These are phyloP conservation scores for Buxus sempervirens DNA, from an alignment of 164 flowering plant species.

Conservation along the genomic window DNA sequence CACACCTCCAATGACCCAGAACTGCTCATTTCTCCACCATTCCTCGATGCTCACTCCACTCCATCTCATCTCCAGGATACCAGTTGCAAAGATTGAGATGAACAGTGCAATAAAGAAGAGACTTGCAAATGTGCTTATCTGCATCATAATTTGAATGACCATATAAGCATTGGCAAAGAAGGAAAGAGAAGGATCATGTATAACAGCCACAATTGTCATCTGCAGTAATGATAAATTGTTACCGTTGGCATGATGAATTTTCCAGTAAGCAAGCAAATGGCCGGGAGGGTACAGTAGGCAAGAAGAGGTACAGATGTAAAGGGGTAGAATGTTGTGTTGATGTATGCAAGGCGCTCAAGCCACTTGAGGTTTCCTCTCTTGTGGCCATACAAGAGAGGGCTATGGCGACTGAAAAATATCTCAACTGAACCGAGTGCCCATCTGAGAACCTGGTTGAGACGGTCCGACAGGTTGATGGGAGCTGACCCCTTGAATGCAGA, in stretches of 20 bases:
- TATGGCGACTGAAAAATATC: slow-evolving; percentile 85
- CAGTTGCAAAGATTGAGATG: slow-evolving; percentile 74
- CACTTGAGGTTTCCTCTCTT: slow-evolving; percentile 83
- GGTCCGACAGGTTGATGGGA: slow-evolving; percentile 84
- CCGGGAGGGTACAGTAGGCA: slow-evolving; percentile 85
- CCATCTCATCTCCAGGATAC: slow-evolving; percentile 85
- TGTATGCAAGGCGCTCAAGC: slow-evolving; percentile 77
- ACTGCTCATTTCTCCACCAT: slow-evolving; percentile 94
- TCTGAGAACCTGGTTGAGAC: slow-evolving; percentile 91
- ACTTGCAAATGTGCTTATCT: slow-evolving; percentile 90
- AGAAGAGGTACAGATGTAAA: slow-evolving; percentile 83
- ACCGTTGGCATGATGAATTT: slow-evolving; percentile 95
- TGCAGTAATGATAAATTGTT: slow-evolving; percentile 6
- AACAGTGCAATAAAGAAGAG: slow-evolving; percentile 74
- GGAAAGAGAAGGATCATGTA: not conserved
- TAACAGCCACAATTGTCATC: no score
- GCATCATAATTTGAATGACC: slow-evolving; percentile 12
- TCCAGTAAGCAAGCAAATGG: slow-evolving; percentile 87
- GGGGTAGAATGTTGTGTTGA: slow-evolving; percentile 90
- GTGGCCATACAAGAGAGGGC: slow-evolving; percentile 77
- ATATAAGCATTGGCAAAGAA: no score
- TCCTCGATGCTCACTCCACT: slow-evolving; percentile 90
- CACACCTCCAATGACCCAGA: slow-evolving; percentile 91
- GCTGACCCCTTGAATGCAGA: slow-evolving; percentile 92
- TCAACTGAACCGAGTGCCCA: slow-evolving; percentile 97